Base-by-base conservation (phyloP, 305 asterid genomes). In the Caryopteris hybrid region DNA sequence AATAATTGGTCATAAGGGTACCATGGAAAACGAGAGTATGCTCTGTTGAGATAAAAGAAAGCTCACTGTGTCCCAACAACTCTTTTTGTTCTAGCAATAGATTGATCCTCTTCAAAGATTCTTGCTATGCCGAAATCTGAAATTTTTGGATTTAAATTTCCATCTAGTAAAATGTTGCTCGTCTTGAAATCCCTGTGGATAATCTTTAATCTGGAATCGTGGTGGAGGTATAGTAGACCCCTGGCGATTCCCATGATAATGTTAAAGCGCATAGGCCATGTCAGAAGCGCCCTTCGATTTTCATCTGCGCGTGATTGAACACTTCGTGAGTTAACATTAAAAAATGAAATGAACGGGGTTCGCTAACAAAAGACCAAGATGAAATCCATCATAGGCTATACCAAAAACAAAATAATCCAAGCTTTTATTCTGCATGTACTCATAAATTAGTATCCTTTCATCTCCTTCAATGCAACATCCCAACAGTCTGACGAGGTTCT, bases 41-140 rank as follows among this genome's bases (percentile, higher is more conserved):
- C 0, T 42, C 0, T 7, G 33, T 29, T n/a, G 25, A 14, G 42
- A 16, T 8, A 38, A 10, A 21, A 38, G 36, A 39, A 47, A 55
- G 54, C 81, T 73, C 76, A 80, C 84, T 55, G 73, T 38, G 84
- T 80, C 13, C 82, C 82, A 3, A 62, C 74, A 21, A 76, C 79
- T 72, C 79, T 34, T 60, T 23, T 61, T 14, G 84, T 79, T 60
- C 13, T 64, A 29, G 57, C 36, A 8, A 47, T 2, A 21, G 25
- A 22, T 16, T 79, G 74, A 23, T 61, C 66, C 54, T 69, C 80
- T 22, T 12, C 76, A 1, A 76, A 68, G 9, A 51, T 74, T 66
- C 85, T 69, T 21, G 85, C 85, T 52, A 77, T 2, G 22, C 85
- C 83, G 1, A 80, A 80, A 38, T 80, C 85, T 21, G 85, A 70